Conservation (phyloP, 148 eudicot genomes). For the Beta vulgaris region DNA sequence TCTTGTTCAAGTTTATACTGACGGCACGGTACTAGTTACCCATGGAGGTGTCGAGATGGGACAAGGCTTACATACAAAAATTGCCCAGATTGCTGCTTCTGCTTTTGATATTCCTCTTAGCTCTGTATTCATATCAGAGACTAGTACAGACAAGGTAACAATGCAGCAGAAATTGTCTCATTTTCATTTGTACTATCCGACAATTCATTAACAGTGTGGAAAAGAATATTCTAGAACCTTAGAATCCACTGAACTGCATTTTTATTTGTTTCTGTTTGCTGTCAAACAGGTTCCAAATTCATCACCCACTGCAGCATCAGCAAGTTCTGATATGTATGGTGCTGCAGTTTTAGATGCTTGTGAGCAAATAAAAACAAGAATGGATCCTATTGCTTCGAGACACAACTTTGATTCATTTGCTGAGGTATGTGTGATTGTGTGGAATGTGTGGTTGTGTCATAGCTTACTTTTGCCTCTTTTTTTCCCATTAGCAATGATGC, state of each 20-base stretch:
- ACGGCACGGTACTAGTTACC: conserved; percentile 95
- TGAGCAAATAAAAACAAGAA: conserved; percentile 84
- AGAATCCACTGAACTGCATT: not conserved
- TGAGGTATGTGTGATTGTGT: conserved; percentile 47
- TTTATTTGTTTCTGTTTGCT: conserved; percentile 19
- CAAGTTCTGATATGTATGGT: conserved; percentile 95
- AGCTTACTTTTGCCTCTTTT: not conserved
- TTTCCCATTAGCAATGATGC: not conserved
- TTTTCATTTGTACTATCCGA: not conserved
- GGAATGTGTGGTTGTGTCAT: not conserved
- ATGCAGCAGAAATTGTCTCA: conserved; percentile 5
- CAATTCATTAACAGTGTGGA: no score
- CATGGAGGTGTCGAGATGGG: conserved; percentile 99
- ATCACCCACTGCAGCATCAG: conserved; percentile 98
- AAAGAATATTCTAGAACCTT: not conserved
- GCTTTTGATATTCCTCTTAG: conserved; percentile 80
- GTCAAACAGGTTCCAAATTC: conserved; percentile 83
- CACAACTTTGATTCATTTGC: conserved; percentile 56
- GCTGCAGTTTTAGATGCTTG: conserved; percentile 99
- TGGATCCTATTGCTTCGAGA: conserved; percentile 74
- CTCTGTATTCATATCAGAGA: conserved; percentile 92
- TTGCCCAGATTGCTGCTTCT: conserved; percentile 97
- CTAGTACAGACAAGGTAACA: conserved; percentile 98
- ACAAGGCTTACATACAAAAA: conserved; percentile 96
- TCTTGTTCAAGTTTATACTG: conserved; percentile 96